A percentile compares a stretch with the other conserved stretches of the same genome.
These are phyloP conservation scores for Nevesoporus exiguus DNA, from an alignment of 768 basidiomycete species.

Conservation along the genomic window DNA sequence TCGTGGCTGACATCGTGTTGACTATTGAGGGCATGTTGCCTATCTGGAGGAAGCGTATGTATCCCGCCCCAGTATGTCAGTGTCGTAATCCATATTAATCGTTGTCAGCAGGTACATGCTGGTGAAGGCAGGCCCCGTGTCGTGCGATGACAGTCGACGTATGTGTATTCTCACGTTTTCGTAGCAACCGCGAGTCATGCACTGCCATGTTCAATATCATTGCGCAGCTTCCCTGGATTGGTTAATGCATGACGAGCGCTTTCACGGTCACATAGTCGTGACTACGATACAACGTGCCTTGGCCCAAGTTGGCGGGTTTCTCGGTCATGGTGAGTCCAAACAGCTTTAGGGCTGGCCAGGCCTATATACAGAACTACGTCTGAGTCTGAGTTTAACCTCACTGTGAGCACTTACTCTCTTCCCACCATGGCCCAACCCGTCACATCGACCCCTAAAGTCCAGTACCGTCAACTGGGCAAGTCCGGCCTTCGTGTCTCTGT, in stretches of 20 bases:
- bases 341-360: too few species aligned
- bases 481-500: constrained; percentile 34
- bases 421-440: background rate
- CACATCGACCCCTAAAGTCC: constrained; percentile 19
- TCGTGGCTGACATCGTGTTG: constrained; percentile 24
- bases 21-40: constrained; percentile 29
- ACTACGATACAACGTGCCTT: too few species aligned
- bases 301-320: too few species aligned
- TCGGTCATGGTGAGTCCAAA: too few species aligned
- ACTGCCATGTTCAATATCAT: too few species aligned
- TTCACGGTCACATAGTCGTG: too few species aligned
- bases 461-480: constrained; percentile 32
- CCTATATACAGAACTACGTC: background rate
- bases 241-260: too few species aligned
- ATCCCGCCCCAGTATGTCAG: background rate
- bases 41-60: constrained; percentile 18
- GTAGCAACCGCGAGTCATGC: too few species aligned
- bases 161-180: too few species aligned
- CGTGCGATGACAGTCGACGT: too few species aligned
- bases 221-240: too few species aligned
- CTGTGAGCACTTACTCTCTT: background rate
- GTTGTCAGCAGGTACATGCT: constrained; percentile 11
- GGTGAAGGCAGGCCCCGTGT: too few species aligned
- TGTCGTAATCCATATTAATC: constrained; percentile 2
- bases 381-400: background rate